A percentile compares a stretch with the other conserved stretches of the same genome.
These are phyloP conservation scores for Dichomitus squalens DNA, from an alignment of 1,284 basidiomycete genomes.

Conservation along the genomic window DNA sequence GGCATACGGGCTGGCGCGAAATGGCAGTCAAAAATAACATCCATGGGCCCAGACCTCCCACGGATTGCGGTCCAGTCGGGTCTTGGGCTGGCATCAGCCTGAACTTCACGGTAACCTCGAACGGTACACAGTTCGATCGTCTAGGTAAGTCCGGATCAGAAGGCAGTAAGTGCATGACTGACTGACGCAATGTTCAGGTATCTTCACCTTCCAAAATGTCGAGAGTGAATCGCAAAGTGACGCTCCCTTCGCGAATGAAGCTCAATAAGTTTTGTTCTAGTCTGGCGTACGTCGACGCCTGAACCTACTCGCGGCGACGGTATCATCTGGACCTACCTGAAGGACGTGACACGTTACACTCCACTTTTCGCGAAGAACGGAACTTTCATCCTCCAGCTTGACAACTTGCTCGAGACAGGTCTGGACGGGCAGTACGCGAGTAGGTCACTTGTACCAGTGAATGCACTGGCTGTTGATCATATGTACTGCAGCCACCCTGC, in stretches of 20 bases:
- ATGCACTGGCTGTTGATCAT: neutral
- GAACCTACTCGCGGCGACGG: constrained; percentile 69
- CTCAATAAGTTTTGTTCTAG: constrained; percentile 30
- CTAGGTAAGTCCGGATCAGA: constrained; percentile 38
- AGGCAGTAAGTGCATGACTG: neutral
- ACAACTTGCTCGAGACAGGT: constrained; percentile 63
- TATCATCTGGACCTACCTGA: constrained; percentile 79
- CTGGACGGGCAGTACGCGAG: constrained; percentile 72
- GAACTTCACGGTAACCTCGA: constrained; percentile 78
- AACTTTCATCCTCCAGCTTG: constrained; percentile 70
- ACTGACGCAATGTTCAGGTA: constrained; percentile 29
- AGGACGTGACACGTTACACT: constrained; percentile 74
- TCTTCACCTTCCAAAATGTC: constrained; percentile 74
- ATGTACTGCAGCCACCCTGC: constrained; percentile 52
- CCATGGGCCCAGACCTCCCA: constrained; percentile 55
- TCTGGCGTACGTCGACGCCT: constrained; percentile 81
- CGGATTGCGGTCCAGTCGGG: constrained; percentile 68
- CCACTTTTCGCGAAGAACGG: constrained; percentile 70
- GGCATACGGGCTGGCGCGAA: neutral
- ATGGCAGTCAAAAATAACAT: neutral
- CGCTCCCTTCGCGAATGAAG: neutral
- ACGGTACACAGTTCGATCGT: constrained; percentile 79
- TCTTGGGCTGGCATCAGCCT: constrained; percentile 77
- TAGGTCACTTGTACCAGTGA: constrained; percentile 32
- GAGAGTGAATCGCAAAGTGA: constrained; percentile 53